phyloP scores from a whole-genome alignment of 2,329 filamentous ascomycete species.

The Erysiphe pulchra region DNA sequence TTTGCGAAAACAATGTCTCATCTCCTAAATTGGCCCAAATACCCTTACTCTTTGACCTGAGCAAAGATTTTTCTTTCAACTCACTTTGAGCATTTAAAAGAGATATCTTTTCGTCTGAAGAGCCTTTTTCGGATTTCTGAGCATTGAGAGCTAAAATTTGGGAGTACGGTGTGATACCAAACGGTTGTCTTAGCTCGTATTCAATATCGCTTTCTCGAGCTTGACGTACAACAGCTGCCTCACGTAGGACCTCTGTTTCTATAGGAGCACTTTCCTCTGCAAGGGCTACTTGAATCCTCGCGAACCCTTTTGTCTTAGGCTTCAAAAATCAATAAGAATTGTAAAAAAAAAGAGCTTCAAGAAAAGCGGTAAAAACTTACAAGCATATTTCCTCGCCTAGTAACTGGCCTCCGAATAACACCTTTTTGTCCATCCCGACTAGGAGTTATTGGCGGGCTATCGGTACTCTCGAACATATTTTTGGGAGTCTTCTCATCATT shows the following conservation, averaged over 20 bases:
- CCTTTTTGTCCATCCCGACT: slow-evolving; percentile 35
- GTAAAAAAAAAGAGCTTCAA: background rate
- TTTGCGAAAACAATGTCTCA: slow-evolving; percentile 25
- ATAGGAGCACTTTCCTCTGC: slow-evolving; percentile 70
- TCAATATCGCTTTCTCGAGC: slow-evolving; percentile 72
- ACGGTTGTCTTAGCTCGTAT: slow-evolving; percentile 21
- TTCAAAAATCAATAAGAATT: slow-evolving; percentile 17
- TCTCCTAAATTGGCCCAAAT: slow-evolving; percentile 67
- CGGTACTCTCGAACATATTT: slow-evolving; percentile 15
- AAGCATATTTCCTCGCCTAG: slow-evolving; percentile 65
- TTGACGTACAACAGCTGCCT: slow-evolving; percentile 87
- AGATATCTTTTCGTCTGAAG: no score
- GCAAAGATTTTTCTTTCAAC: slow-evolving; percentile 50
- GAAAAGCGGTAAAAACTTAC: slow-evolving; percentile 22
- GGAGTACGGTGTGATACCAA: background rate
- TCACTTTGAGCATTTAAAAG: slow-evolving; percentile 13
- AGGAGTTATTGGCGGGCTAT: slow-evolving; percentile 17
- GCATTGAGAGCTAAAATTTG: no score
- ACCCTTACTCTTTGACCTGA: slow-evolving; percentile 42
- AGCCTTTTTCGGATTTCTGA: no score
- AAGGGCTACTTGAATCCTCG: slow-evolving; percentile 70
- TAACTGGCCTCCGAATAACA: slow-evolving; percentile 63
- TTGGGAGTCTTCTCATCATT: slow-evolving; percentile 41
- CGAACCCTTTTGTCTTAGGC: slow-evolving; percentile 94
- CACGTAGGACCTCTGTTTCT: slow-evolving; percentile 68